Percentiles rank a stretch among this genome's conserved stretches.
Conservation (phyloP, 2,329 filamentous ascomycete species). For the Penicillium griseofulvum region DNA sequence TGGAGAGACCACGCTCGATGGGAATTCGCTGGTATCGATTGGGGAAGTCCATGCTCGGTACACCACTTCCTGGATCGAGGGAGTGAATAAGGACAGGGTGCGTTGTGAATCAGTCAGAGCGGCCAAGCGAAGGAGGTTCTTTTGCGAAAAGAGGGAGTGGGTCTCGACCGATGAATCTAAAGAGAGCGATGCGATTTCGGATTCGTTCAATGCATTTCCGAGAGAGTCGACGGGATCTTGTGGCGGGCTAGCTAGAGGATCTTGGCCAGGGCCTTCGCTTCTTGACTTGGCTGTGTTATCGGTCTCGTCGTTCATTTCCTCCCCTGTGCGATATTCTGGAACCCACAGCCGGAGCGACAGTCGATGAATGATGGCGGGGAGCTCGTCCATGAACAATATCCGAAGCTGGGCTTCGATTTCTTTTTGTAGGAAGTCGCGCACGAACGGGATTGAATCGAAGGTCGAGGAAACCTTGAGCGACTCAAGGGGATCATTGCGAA, state of each 20-base stretch:
- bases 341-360: conserved; percentile 87
- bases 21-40: conserved; percentile 65
- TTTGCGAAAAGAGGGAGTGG: conserved; percentile 90
- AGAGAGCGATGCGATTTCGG: conserved; percentile 71
- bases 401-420: conserved; percentile 93
- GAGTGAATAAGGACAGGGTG: conserved; percentile 87
- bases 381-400: conserved; percentile 94
- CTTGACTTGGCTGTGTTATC: conserved; percentile 47
- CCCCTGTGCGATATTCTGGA: conserved; percentile 73
- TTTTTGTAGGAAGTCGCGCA: conserved; percentile 92
- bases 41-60: conserved; percentile 89
- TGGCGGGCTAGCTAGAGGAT: conserved; percentile 78
- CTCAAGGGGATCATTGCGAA: conserved; percentile 95
- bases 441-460: conserved; percentile 98
- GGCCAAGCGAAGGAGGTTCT: conserved; percentile 81
- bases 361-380: conserved; percentile 93
- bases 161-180: conserved; percentile 77
- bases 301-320: conserved; percentile 54
- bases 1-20: conserved; percentile 40
- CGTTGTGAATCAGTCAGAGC: conserved; percentile 83
- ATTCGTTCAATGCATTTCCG: conserved; percentile 72
- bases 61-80: conserved; percentile 82
- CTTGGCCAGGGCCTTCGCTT: conserved; percentile 62
- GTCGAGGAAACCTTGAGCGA: conserved; percentile 98
- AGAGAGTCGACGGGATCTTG: conserved; percentile 78